Base-by-base conservation (phyloP, 2,329 filamentous ascomycete genomes). In the Penicillium sp. region DNA sequence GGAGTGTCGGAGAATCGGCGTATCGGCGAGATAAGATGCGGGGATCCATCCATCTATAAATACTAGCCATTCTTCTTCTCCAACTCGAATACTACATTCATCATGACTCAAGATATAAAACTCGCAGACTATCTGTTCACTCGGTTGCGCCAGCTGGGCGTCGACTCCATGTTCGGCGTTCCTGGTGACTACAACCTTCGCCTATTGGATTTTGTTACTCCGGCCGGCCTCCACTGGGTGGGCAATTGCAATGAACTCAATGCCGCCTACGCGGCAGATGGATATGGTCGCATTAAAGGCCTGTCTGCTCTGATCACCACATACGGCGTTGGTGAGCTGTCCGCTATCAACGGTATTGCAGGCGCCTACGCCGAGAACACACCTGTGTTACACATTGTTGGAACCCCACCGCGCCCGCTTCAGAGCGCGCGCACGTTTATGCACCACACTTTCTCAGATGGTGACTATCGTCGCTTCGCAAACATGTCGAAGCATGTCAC, bases 311-410 rank as follows among this genome's bases (percentile, higher is more conserved):
- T 72, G 19, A 62, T 73, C 4, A 73, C 65, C 19, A 67, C 67
- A 21, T 64, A 67, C 62, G 89, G 89, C 52, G 88, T 91, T 5
- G 89, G 80, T 9, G 81, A 83, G 65, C 70, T 82, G n/a, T 90
- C 88, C 3, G 87, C 88, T 49, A 79, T 91, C 68, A 90, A 91
- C 67, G 89, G 86, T 41, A 75, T 91, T 54, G 89, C 88, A 3
- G 89, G 89, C n/a, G 84, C 88, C 43, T 91, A 84, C 74, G 87
- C 87, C 1, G 89, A 92, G 73, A 83, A 84, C 65, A 86, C 90
- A 2, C 87, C 89, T 2, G 80, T 92, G 7, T 78, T 86, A 12
- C 84, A 86, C 62, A 80, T 86, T 42, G 83, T 86, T 23, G 84
- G 84, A 2, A 80, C 80, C 0, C 82, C 83, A 9, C 70, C 73